Percentiles rank a stretch among this genome's conserved stretches.
phyloP scores from a whole-genome alignment of 2,329 filamentous ascomycete species.

The Sarocladiaceae sp. region DNA sequence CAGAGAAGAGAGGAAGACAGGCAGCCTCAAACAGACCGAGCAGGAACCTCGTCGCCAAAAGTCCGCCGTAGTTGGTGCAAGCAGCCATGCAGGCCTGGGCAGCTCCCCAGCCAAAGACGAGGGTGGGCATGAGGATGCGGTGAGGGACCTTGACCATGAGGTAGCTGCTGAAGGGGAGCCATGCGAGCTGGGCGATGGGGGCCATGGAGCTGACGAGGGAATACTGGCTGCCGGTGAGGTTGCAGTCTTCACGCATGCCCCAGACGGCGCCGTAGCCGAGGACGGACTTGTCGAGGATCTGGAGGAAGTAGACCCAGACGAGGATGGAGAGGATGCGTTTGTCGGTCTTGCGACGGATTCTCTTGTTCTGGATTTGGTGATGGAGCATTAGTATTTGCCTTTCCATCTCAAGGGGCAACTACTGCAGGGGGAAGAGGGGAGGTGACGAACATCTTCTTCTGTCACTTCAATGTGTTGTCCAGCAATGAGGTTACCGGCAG shows the following conservation, averaged over 20 bases:
- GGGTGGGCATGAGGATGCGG: slow-evolving; percentile 48
- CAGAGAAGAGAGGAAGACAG: slow-evolving; percentile 39
- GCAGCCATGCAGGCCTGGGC: slow-evolving; percentile 39
- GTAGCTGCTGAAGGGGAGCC: slow-evolving; percentile 53
- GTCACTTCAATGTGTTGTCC: slow-evolving; percentile 9
- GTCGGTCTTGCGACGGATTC: slow-evolving; percentile 57
- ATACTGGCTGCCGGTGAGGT: slow-evolving; percentile 47
- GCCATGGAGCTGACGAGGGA: slow-evolving; percentile 51
- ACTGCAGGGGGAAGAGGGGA: not conserved
- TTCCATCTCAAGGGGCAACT: not conserved
- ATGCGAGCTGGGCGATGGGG: slow-evolving; percentile 53
- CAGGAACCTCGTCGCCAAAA: slow-evolving; percentile 44
- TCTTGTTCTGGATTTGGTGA: slow-evolving; percentile 31
- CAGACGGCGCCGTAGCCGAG: slow-evolving; percentile 53
- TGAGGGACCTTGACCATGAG: slow-evolving; percentile 57
- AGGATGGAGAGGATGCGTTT: slow-evolving; percentile 48
- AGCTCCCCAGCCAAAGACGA: slow-evolving; percentile 39
- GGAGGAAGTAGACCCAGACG: slow-evolving; percentile 53
- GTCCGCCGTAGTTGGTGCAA: slow-evolving; percentile 38
- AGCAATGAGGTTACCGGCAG: slow-evolving; percentile 1
- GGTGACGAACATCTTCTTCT: slow-evolving; percentile 11
- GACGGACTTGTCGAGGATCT: slow-evolving; percentile 53
- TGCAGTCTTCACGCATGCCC: slow-evolving; percentile 41
- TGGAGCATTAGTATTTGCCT: not conserved
- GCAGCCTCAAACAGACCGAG: slow-evolving; percentile 45